Base-by-base conservation (phyloP, 2,329 filamentous ascomycete species). In the Xylaria digitata region DNA sequence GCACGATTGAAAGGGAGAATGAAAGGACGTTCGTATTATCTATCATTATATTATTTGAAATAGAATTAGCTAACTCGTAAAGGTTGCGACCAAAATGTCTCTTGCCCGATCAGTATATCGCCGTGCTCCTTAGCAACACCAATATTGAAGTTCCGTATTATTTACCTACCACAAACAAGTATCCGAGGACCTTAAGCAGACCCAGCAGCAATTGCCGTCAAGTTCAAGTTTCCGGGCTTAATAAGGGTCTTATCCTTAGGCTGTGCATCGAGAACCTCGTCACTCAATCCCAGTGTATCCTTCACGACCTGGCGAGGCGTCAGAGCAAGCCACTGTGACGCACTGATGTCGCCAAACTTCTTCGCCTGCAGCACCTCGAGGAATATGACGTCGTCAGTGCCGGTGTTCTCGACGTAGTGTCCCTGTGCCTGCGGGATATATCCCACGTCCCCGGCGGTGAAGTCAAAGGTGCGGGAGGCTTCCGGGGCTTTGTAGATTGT, bases 381-480 rank as follows among this genome's bases (percentile, higher is more conserved):
- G 73, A 88, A 87, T 5, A 88, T 78, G 8, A 89, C 76, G 65
- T 87, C 84, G 65, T 85, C 84, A 9, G 80, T 82, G 19, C 86
- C 87, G 0, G 83, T 87, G 72, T 89, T 90, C 77, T 90, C 86
- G 19, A 90, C 79, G 69, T 89, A 90, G 73, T 90, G 88, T 0
- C 84, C 82, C 45, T 82, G 80, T 0, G 82, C 80, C 9, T 83
- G 80, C 1, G 86, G 85, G 11, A 89, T 84, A 66, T 89, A 89
- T 0, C 86, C 87, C 0, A 89, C 86, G 66, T 88, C 86, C 17
- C 87, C 86, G 21, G 85, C 85, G 6, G 82, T 82, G 76, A 86
- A 89, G 77, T 89, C 86, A 65, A 88, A 89, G 0, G 86, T 89
- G 53, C 82, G 80, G 1, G 83, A 81, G 1, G 81, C 76, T 3